Conservation (phyloP, 495 filamentous ascomycete species). For the Penicillium crystallinum region DNA sequence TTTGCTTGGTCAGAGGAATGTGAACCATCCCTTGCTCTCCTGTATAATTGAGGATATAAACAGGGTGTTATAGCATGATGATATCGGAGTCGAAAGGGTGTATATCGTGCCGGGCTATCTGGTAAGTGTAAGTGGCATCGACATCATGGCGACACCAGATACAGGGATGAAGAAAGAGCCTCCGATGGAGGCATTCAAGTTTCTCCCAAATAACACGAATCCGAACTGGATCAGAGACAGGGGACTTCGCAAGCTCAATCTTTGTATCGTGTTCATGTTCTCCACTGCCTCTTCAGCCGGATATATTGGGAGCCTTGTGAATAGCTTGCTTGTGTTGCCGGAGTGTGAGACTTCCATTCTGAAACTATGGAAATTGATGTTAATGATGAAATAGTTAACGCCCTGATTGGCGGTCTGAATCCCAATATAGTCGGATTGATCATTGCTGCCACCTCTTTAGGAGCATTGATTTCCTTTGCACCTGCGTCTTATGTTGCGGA, state of each 20-base stretch:
- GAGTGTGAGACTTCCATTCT: slow-evolving; percentile 14
- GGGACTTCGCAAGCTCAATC: slow-evolving; percentile 20
- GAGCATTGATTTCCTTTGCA: slow-evolving; percentile 18
- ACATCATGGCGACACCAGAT: neutral
- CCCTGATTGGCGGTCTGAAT: slow-evolving; percentile 15
- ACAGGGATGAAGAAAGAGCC: slow-evolving; percentile 1
- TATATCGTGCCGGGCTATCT: neutral
- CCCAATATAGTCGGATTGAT: slow-evolving; percentile 21
- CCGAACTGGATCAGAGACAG: slow-evolving; percentile 22
- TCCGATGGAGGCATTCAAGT: slow-evolving; percentile 13
- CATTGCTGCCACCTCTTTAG: slow-evolving; percentile 23
- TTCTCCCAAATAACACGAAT: slow-evolving; percentile 18
- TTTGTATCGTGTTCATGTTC: slow-evolving; percentile 22
- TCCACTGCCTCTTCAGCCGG: slow-evolving; percentile 18
- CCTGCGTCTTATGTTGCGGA: slow-evolving; percentile 24
- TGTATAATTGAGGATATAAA: neutral
- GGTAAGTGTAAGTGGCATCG: neutral
- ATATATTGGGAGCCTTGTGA: slow-evolving; percentile 25
- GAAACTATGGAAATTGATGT: neutral
- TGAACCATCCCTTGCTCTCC: slow-evolving; percentile 23
- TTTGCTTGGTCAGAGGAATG: slow-evolving; percentile 14
- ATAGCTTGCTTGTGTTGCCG: slow-evolving; percentile 22
- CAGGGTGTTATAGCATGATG: neutral
- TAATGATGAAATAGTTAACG: slow-evolving; percentile 7
- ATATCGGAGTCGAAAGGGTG: too few relatives aligned